Conservation (phyloP, 2,329 filamentous ascomycete genomes). For the Exophiala alcalophila region DNA sequence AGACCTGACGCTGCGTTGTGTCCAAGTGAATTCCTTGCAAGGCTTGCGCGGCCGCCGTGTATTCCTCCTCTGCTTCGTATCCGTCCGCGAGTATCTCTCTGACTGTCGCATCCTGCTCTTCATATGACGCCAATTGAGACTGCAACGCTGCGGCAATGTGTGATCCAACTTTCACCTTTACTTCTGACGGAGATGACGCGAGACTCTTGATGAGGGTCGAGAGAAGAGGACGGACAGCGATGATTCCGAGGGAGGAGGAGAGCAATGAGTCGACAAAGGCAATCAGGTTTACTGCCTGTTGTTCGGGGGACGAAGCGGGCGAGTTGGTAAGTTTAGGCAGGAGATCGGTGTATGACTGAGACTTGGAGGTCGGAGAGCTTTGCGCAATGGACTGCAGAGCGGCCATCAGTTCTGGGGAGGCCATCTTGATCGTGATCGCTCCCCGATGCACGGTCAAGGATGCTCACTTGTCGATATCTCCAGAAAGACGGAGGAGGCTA, state of each 20-base stretch:
- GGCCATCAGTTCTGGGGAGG: slow-evolving; percentile 48
- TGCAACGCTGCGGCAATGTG: slow-evolving; percentile 67
- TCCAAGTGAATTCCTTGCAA: slow-evolving; percentile 86
- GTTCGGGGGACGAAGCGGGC: slow-evolving; percentile 37
- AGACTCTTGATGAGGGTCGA: slow-evolving; percentile 65
- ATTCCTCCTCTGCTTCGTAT: slow-evolving; percentile 80
- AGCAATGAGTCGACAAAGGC: slow-evolving; percentile 67
- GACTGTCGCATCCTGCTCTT: slow-evolving; percentile 78
- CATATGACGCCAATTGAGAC: slow-evolving; percentile 68
- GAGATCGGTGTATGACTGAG: slow-evolving; percentile 56
- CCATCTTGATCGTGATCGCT: too few relatives aligned
- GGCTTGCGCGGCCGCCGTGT: slow-evolving; percentile 69
- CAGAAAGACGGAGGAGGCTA: background rate
- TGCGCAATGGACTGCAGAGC: slow-evolving; percentile 50
- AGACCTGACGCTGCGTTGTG: slow-evolving; percentile 78
- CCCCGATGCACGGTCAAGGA: too few relatives aligned
- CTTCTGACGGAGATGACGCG: slow-evolving; percentile 53
- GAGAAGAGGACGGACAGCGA: slow-evolving; percentile 70
- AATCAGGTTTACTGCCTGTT: slow-evolving; percentile 24
- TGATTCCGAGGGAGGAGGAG: slow-evolving; percentile 67
- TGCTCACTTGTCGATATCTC: too few relatives aligned
- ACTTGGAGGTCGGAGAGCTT: slow-evolving; percentile 46
- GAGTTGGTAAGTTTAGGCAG: slow-evolving; percentile 54
- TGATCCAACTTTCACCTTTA: slow-evolving; percentile 72
- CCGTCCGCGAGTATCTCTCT: slow-evolving; percentile 79